Evolutionary conservation across 345 rosid genomes (phyloP).

Genomic region (Jatropha curcas): DNA sequence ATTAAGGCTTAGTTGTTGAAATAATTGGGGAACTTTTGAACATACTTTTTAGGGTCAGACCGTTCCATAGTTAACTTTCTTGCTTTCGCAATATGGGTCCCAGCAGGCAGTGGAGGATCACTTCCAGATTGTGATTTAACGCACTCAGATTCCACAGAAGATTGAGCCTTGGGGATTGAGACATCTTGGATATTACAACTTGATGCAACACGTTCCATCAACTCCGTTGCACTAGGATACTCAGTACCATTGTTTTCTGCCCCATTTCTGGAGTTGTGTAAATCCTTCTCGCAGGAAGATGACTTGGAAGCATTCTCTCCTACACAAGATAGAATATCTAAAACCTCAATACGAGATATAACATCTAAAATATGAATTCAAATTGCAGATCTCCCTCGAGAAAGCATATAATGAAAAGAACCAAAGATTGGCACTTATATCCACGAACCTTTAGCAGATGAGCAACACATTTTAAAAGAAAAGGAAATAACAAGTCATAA

Average conservation of each 20-base stretch:
- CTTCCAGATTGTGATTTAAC: conserved; percentile 23
- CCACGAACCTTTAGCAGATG: not conserved
- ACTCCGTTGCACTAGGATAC: conserved; percentile 28
- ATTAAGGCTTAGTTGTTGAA: too few relatives aligned
- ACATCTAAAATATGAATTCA: conserved; percentile 10
- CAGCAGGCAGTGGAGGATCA: conserved; percentile 22
- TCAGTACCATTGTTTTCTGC: conserved; percentile 49
- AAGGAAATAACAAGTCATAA: not conserved
- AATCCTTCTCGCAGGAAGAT: conserved; percentile 38
- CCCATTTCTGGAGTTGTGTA: conserved; percentile 48
- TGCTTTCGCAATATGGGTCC: conserved; percentile 30
- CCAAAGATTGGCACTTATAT: not conserved
- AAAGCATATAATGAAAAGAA: conserved; percentile 11
- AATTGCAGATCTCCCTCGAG: not conserved
- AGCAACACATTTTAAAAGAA: not conserved
- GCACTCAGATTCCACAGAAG: conserved; percentile 27
- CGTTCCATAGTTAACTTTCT: conserved; percentile 24
- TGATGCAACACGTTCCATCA: conserved; percentile 34
- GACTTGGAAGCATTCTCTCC: conserved; percentile 43
- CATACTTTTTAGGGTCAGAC: conserved; percentile 25
- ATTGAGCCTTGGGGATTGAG: conserved; percentile 30
- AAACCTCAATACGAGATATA: conserved; percentile 1
- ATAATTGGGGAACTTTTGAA: not conserved
- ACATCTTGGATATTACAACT: conserved; percentile 24
- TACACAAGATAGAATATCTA: conserved; percentile 27